Base-by-base conservation (phyloP, 2,329 filamentous ascomycete genomes). In the Nothopassalora personata region DNA sequence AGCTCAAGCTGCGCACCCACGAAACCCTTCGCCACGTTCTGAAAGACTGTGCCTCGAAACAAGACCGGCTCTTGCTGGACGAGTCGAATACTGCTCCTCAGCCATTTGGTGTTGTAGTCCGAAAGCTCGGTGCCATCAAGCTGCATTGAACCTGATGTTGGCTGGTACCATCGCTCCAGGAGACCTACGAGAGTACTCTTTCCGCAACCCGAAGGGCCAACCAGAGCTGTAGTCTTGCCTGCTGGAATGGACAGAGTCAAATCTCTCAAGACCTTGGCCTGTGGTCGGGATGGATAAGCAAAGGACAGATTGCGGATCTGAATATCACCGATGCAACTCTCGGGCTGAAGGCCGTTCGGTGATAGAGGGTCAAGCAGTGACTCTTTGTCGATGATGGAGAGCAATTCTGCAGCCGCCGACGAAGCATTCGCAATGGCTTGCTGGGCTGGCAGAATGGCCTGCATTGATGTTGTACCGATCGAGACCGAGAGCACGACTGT, bases 281-380 rank as follows among this genome's bases (percentile, higher is more conserved):
- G 70, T 63, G 74, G 59, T 64, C 75, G 69, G 5, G 76, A 0
- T 15, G 89, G 89, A 66, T 92, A 92, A 1, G 87, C 83, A 67
- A 92, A 91, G n/a, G 80, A 82, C 10, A 92, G 82, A 46, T 84
- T 77, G 10, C 83, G 74, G 30, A 92, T 83, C 5, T 80, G 73
- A 52, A 89, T 86, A 54, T 87, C 81, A 8, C 73, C 72, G 9
- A 46, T 50, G 30, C 68, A 71, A 5, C 50, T 31, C 10, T 33
- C 36, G 3, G 69, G 71, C 31, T 62, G 54, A 31, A 58, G 59
- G 18, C 72, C 70, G 13, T 56, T 56, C 11, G 63, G 27, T 30
- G 65, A 55, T 3, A 76, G 64, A 0, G 77, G 72, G 61, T 80
- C 75, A 1, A 79, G 66, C 11, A 68, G 61, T 0, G 76, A 77